Evolutionary conservation across 192 early-diverging fungal genomes (phyloP).

Genomic region (Podila horticola): DNA sequence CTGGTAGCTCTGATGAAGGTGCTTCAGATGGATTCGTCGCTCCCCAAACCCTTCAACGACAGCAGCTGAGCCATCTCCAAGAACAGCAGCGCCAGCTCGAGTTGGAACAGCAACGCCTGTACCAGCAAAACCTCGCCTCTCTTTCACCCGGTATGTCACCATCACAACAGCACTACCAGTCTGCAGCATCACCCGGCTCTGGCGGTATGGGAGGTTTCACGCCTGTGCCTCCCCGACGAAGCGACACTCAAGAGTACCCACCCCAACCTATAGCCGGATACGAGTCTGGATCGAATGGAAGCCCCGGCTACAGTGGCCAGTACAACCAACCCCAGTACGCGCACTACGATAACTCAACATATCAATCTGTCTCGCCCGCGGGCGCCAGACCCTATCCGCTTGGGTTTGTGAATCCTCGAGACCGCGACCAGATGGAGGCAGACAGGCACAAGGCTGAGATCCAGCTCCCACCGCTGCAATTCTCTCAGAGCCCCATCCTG

Average conservation of each 20-base stretch:
- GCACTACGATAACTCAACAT: conserved; percentile 17
- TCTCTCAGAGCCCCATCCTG: conserved; percentile 41
- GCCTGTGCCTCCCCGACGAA: conserved; percentile 6
- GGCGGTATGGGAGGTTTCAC: conserved; percentile 1
- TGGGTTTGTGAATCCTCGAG: conserved; percentile 38
- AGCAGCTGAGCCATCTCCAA: conserved; percentile 28
- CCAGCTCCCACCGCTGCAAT: conserved; percentile 25
- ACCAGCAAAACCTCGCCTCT: conserved; percentile 40
- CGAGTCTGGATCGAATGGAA: neutral
- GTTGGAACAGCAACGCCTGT: conserved; percentile 40
- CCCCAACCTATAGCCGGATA: conserved; percentile 10
- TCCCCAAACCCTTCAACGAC: neutral
- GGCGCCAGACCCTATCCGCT: conserved; percentile 31
- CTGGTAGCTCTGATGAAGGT: neutral
- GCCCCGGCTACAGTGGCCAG: conserved; percentile 2
- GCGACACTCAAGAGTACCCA: conserved; percentile 33
- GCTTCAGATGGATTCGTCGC: neutral
- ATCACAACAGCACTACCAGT: conserved; percentile 22
- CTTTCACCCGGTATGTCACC: conserved; percentile 23
- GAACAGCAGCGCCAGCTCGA: conserved; percentile 43
- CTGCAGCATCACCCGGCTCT: neutral
- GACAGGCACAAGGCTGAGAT: conserved; percentile 37
- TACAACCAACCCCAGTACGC: conserved; percentile 9
- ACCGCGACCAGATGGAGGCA: conserved; percentile 25
- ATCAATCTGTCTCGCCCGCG: conserved; percentile 4